Conservation (phyloP, 2,329 filamentous ascomycete species). For the Colletotrichum somersetense region DNA sequence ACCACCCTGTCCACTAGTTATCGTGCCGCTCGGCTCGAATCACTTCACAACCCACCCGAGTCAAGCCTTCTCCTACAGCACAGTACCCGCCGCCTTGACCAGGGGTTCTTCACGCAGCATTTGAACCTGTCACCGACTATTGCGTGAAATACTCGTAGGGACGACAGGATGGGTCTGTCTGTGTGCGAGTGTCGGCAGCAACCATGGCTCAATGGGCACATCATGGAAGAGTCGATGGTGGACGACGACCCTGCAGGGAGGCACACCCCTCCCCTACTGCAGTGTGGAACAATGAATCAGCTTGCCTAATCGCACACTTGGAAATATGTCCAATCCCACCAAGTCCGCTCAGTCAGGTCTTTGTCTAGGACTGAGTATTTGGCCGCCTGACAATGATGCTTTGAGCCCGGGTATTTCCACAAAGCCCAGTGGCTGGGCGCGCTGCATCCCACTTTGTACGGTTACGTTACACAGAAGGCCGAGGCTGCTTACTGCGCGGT, state of each 20-base stretch:
- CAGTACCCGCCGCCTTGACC: conserved; percentile 4
- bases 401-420: neutral
- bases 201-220: neutral
- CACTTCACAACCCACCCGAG: no score
- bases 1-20: conserved; percentile 3
- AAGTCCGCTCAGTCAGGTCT: neutral
- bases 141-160: neutral
- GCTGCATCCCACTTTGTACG: neutral
- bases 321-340: neutral
- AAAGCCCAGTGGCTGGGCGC: neutral
- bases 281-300: neutral
- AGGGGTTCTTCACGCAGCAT: neutral
- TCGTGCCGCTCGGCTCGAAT: conserved; percentile 5
- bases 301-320: neutral
- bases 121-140: conserved; percentile 14
- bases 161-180: neutral
- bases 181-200: neutral
- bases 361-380: neutral
- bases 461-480: neutral
- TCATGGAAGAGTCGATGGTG: neutral
- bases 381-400: neutral
- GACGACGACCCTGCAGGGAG: neutral
- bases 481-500: neutral
- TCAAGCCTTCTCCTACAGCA: no score
- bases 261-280: conserved; percentile 10